Percentiles rank a stretch among this genome's conserved stretches.
These are phyloP conservation scores for Leishmania amazonensis DNA, from an alignment of 208 protist genomes.

Conservation along the genomic window DNA sequence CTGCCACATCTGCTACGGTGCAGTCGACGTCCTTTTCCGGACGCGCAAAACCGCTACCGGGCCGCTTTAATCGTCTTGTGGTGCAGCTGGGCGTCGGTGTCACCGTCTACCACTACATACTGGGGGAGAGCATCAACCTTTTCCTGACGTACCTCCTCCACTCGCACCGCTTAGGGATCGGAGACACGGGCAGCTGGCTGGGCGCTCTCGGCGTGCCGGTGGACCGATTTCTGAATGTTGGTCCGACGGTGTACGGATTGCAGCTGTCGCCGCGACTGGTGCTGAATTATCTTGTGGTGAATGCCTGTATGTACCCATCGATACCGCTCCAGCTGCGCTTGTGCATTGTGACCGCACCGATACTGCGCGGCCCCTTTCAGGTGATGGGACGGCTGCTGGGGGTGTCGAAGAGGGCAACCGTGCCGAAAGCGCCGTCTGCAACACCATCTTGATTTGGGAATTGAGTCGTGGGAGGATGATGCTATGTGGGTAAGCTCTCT, in stretches of 20 bases:
- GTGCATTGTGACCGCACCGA: conserved; percentile 42
- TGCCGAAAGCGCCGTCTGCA: conserved; percentile 34
- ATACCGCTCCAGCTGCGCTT: conserved; percentile 51
- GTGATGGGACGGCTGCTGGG: conserved; percentile 2
- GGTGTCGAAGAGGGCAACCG: conserved; percentile 2
- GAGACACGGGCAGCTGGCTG: conserved; percentile 58
- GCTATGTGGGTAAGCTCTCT: not conserved
- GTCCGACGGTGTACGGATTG: conserved; percentile 47
- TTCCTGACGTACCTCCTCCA: conserved; percentile 61
- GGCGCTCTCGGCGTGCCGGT: conserved; percentile 14
- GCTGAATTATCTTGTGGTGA: conserved; percentile 72
- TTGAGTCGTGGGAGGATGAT: too few relatives aligned
- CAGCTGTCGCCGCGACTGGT: conserved; percentile 61
- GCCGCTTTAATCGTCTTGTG: conserved; percentile 76
- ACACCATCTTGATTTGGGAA: not conserved
- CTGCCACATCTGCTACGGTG: not conserved
- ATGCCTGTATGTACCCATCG: conserved; percentile 57
- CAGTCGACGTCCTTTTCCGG: not conserved
- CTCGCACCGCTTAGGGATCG: conserved; percentile 49
- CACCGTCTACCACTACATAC: conserved; percentile 61
- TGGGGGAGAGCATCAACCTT: conserved; percentile 69
- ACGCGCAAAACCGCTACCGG: conserved; percentile 37
- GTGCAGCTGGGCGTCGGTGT: conserved; percentile 54
- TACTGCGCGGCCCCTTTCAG: conserved; percentile 20
- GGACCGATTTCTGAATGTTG: conserved; percentile 44